Conservation (phyloP, 768 basidiomycete genomes). For the Russula virescens region DNA sequence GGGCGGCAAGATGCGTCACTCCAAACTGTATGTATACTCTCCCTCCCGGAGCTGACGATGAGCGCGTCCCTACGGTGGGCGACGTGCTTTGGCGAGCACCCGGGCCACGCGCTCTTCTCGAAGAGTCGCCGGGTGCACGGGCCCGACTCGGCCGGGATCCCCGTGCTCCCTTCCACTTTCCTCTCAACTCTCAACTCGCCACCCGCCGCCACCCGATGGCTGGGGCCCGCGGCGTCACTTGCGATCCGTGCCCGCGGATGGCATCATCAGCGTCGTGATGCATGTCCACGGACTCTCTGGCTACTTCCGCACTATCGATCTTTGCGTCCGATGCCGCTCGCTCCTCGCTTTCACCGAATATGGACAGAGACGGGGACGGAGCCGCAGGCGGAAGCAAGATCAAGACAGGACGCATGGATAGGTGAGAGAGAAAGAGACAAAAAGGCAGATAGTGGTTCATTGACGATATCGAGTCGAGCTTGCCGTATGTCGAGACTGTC, state of each 20-base stretch:
- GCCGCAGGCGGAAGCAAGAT: too few relatives aligned
- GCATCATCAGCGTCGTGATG: conserved; percentile 18
- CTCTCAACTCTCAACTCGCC: neutral
- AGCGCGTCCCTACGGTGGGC: conserved; percentile 10
- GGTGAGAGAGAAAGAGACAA: too few relatives aligned
- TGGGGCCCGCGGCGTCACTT: neutral
- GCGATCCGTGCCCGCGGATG: conserved; percentile 6
- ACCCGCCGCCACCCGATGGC: neutral
- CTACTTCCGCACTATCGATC: conserved; percentile 7
- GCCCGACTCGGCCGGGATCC: too few relatives aligned
- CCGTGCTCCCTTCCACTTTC: too few relatives aligned
- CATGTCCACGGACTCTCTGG: conserved; percentile 5
- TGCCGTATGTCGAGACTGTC: conserved; percentile 17
- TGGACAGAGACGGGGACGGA: too few relatives aligned
- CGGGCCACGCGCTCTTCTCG: conserved; percentile 14
- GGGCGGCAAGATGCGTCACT: neutral
- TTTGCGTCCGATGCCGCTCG: conserved; percentile 12
- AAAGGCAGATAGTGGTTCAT: neutral
- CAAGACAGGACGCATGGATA: too few relatives aligned
- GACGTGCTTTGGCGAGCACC: conserved; percentile 17
- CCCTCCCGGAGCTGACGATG: neutral
- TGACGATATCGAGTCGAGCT: neutral
- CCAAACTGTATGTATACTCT: conserved; percentile 10
- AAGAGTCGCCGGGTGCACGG: too few relatives aligned
- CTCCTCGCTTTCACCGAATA: neutral